Evolutionary conservation across 208 protist species (phyloP).

Genomic region (Leishmania martiniquensis): DNA sequence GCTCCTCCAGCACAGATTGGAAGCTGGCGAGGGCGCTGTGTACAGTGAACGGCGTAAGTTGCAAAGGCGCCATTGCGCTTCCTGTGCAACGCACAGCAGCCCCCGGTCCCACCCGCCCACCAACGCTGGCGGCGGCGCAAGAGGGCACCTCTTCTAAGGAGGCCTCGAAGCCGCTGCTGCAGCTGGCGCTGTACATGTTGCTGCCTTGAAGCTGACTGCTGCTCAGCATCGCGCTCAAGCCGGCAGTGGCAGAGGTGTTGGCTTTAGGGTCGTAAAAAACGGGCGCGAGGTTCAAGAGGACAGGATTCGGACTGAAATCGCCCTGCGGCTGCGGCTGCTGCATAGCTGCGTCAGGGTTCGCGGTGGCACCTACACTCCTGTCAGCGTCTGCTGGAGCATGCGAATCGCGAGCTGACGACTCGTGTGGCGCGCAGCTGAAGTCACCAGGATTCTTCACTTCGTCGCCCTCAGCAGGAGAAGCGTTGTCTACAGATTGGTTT

Average conservation of each 20-base stretch:
- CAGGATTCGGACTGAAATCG: not conserved
- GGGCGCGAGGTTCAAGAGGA: not conserved
- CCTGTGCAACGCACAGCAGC: not conserved
- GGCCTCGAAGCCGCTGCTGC: not conserved
- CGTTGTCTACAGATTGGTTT: not conserved
- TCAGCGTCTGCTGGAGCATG: not conserved
- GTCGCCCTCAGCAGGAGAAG: not conserved
- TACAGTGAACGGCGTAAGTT: constrained; percentile 23
- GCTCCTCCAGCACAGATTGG: constrained; percentile 23
- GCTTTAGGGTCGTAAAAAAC: constrained; percentile 2
- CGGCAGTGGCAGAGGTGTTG: not conserved
- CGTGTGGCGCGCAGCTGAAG: not conserved
- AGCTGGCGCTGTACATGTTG: not conserved
- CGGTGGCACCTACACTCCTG: not conserved
- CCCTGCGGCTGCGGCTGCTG: not conserved
- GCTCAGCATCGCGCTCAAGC: not conserved
- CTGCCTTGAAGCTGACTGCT: not conserved
- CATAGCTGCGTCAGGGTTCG: constrained; percentile 3
- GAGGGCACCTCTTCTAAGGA: not conserved
- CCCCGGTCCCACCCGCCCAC: not conserved
- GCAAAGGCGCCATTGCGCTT: constrained; percentile 12
- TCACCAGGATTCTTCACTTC: not conserved
- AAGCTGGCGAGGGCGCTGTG: constrained; percentile 28
- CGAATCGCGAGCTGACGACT: not conserved
- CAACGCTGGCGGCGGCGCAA: not conserved